phyloP scores from a whole-genome alignment of 208 protist species.

The Trypanosoma lewisi region DNA sequence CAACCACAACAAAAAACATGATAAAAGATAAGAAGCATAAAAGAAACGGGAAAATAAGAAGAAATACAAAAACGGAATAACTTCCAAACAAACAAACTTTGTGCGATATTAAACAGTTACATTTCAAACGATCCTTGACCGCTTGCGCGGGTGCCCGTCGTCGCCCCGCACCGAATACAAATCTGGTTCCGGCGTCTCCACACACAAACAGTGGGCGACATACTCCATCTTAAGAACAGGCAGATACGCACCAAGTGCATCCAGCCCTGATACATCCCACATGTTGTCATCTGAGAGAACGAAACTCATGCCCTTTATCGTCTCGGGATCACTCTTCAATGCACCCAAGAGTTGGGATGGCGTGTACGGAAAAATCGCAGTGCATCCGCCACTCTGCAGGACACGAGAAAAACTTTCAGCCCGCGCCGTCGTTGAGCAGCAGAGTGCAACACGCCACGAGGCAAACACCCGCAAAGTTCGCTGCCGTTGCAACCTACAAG shows the following conservation, averaged over 20 bases:
- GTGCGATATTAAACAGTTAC: too few species aligned
- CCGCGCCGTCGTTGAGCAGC: conserved; percentile 33
- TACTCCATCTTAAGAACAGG: conserved; percentile 60
- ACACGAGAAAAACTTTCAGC: conserved; percentile 51
- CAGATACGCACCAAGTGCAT: conserved; percentile 19
- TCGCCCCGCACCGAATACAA: conserved; percentile 29
- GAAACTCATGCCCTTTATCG: conserved; percentile 12
- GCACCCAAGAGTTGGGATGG: conserved; percentile 7
- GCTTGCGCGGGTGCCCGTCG: conserved; percentile 17
- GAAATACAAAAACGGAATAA: too few species aligned
- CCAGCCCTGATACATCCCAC: conserved; percentile 43
- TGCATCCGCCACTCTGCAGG: conserved; percentile 51
- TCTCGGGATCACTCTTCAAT: not conserved
- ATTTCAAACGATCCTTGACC: conserved; percentile 3
- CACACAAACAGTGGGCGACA: conserved; percentile 59
- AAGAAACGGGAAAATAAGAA: too few species aligned
- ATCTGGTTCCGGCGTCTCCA: conserved; percentile 21
- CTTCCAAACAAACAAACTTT: too few species aligned
- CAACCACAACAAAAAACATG: too few species aligned
- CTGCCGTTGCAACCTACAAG: conserved; percentile 42
- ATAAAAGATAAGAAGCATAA: too few species aligned
- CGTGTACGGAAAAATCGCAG: conserved; percentile 2
- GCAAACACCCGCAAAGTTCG: conserved; percentile 35
- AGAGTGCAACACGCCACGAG: conserved; percentile 48
- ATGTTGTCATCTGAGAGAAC: conserved; percentile 59